phyloP scores from a whole-genome alignment of 306 rosid genomes.

The Pyrus communis region DNA sequence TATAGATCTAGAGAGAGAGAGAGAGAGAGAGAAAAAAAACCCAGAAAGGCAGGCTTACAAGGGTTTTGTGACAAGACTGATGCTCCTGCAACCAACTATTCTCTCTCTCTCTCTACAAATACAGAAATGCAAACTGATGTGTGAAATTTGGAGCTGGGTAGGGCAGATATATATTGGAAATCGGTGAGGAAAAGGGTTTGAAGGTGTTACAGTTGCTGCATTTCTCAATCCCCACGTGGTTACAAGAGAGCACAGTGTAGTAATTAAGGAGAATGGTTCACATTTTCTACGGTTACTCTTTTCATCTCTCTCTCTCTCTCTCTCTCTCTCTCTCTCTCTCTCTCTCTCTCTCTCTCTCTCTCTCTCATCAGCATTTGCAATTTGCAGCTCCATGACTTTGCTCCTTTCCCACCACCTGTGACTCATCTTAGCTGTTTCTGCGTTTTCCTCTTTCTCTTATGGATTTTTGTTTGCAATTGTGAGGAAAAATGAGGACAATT shows the following conservation, averaged over 20 bases:
- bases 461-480: neutral
- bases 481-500: neutral
- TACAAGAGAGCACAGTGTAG: neutral
- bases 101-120: neutral
- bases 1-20: neutral
- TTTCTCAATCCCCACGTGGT: slow-evolving; percentile 23
- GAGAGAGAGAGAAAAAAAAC: neutral
- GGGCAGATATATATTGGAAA: neutral
- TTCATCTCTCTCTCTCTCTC: neutral
- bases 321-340: too few species aligned
- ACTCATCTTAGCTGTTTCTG: neutral
- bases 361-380: neutral
- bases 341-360: neutral
- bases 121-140: neutral
- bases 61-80: neutral
- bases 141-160: neutral
- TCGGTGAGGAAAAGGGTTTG: neutral
- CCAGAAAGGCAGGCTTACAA: neutral
- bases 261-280: neutral
- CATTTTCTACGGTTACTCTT: neutral
- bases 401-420: neutral
- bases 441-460: neutral
- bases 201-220: neutral
- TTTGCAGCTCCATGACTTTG: neutral
- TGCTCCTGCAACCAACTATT: neutral